Evolutionary conservation across 2,329 filamentous ascomycete species (phyloP).

Genomic region (Arthrinium puccinioides): DNA sequence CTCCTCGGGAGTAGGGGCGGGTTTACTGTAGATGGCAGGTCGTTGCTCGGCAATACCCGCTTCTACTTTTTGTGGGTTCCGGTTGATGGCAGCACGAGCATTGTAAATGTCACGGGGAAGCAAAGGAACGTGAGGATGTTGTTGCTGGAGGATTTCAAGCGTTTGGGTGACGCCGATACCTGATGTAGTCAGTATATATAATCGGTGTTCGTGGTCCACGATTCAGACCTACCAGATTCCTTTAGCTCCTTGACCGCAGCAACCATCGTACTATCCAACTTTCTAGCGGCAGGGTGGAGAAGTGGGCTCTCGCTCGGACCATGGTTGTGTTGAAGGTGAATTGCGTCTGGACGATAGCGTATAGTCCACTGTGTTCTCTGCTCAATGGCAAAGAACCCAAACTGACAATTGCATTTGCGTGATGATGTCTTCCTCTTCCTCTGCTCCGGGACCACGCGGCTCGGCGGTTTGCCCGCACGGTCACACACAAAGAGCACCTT

Average conservation of each 20-base stretch:
- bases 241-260: constrained; percentile 60
- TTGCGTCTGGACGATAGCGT: constrained; percentile 52
- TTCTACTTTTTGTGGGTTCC: constrained; percentile 56
- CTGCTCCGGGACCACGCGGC: constrained; percentile 54
- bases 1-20: constrained; percentile 55
- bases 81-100: constrained; percentile 58
- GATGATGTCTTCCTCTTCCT: constrained; percentile 61
- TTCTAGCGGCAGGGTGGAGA: constrained; percentile 58
- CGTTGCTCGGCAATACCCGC: constrained; percentile 52
- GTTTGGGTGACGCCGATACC: constrained; percentile 59
- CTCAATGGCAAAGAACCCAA: constrained; percentile 64
- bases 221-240: constrained; percentile 49
- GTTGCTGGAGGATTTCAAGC: constrained; percentile 56
- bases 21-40: constrained; percentile 60
- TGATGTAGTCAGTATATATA: constrained; percentile 27
- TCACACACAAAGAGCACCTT: constrained; percentile 64
- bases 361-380: constrained; percentile 61
- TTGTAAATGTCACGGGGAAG: constrained; percentile 62
- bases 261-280: constrained; percentile 61
- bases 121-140: constrained; percentile 56
- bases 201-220: constrained; percentile 6
- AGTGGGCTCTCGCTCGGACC: constrained; percentile 59
- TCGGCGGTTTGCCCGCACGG: constrained; percentile 55
- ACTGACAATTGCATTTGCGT: constrained; percentile 61
- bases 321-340: constrained; percentile 56